phyloP scores from a whole-genome alignment of 2,329 filamentous ascomycete species.

The Ophiosphaerella korrae region DNA sequence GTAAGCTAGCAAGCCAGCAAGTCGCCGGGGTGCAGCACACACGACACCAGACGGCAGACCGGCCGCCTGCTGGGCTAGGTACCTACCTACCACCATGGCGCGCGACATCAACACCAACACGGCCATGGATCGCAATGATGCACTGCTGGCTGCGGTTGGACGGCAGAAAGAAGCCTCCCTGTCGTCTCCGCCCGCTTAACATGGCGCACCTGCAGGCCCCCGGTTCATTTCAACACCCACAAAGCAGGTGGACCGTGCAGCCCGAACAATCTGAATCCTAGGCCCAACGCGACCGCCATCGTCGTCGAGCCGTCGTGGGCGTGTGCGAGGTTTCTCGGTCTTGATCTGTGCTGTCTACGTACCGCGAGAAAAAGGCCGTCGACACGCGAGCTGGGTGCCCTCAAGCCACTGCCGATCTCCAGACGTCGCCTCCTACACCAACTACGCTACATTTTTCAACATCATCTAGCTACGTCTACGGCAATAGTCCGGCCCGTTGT shows the following conservation, averaged over 20 bases:
- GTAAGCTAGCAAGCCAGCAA: not conserved
- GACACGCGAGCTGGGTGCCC: not conserved
- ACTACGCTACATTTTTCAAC: conserved; percentile 5
- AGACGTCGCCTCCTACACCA: conserved; percentile 13
- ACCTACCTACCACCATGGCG: too few species aligned
- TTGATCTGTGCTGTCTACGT: not conserved
- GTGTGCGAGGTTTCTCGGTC: conserved; percentile 12
- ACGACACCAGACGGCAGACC: not conserved
- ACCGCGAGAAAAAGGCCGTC: too few species aligned
- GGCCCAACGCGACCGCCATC: conserved; percentile 1
- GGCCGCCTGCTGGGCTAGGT: too few species aligned
- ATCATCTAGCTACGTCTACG: conserved; percentile 14
- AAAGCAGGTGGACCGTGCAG: conserved; percentile 27
- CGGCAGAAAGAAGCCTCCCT: conserved; percentile 10
- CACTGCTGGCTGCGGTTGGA: not conserved
- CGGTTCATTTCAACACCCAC: conserved; percentile 16
- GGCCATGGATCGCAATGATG: too few species aligned
- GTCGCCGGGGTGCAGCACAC: not conserved
- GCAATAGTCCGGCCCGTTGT: conserved; percentile 3
- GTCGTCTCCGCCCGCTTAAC: conserved; percentile 7
- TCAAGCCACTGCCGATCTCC: conserved; percentile 11
- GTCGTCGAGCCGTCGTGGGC: conserved; percentile 4
- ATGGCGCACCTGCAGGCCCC: conserved; percentile 2
- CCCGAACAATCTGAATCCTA: conserved; percentile 19
- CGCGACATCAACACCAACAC: too few species aligned